Conservation (phyloP, 495 filamentous ascomycete species). For the Aspergillus panamensis region DNA sequence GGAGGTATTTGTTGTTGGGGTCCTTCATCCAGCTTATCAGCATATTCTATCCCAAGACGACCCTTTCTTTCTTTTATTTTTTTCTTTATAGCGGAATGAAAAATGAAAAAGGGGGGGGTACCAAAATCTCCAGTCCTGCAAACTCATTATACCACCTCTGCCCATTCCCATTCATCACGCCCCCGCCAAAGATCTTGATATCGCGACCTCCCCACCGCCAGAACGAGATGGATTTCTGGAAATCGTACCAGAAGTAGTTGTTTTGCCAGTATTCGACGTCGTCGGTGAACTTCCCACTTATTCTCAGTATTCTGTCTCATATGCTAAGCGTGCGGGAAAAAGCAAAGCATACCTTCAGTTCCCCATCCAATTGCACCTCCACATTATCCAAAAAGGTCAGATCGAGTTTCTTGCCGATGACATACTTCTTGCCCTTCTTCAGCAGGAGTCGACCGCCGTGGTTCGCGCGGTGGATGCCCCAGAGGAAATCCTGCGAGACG, state of each 20-base stretch:
- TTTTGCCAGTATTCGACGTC: conserved; percentile 57
- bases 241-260: conserved; percentile 53
- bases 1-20: conserved; percentile 48
- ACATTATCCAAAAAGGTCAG: conserved; percentile 54
- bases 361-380: conserved; percentile 55
- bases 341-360: conserved; percentile 47
- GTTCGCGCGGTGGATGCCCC: conserved; percentile 51
- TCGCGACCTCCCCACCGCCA: conserved; percentile 58
- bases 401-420: conserved; percentile 56
- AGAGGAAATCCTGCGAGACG: conserved; percentile 50
- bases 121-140: conserved; percentile 44
- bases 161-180: conserved; percentile 54
- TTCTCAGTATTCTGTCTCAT: neutral
- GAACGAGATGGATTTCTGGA: conserved; percentile 59
- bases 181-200: conserved; percentile 53
- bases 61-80: no score
- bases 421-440: conserved; percentile 48
- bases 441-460: conserved; percentile 50
- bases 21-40: conserved; percentile 29
- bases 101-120: conserved; percentile 23
- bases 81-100: no score
- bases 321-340: no score
- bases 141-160: conserved; percentile 50
- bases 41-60: no score
- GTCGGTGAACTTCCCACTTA: conserved; percentile 49